Percentiles rank a stretch among this genome's conserved stretches.
These are phyloP conservation scores for Collybia mongolica DNA, from an alignment of 768 basidiomycete genomes.

Conservation along the genomic window DNA sequence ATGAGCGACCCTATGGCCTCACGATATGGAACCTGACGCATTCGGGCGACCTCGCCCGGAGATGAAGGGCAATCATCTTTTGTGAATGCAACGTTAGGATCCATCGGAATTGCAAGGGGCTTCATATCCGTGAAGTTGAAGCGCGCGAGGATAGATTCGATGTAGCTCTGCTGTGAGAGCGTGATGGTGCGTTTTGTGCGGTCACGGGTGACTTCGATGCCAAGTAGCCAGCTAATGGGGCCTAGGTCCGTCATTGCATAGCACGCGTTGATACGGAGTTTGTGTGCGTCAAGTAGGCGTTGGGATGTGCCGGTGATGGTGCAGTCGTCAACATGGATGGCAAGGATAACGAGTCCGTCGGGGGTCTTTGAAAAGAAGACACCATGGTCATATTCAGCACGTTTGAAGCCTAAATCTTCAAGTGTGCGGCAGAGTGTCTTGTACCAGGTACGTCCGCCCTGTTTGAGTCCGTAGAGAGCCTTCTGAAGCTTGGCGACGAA, in stretches of 20 bases:
- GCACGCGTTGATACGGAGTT: constrained; percentile 6
- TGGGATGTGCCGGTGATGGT: constrained; percentile 12
- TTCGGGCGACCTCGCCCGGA: constrained; percentile 13
- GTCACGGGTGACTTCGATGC: constrained; percentile 14
- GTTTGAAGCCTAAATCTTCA: constrained; percentile 13
- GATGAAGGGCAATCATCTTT: constrained; percentile 14
- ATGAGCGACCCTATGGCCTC: constrained; percentile 9
- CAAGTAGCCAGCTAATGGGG: constrained; percentile 19
- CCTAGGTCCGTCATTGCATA: constrained; percentile 24
- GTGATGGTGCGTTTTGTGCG: constrained; percentile 17
- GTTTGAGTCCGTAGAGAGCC: constrained; percentile 19
- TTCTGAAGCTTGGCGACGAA: not conserved
- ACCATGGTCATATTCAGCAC: constrained; percentile 18
- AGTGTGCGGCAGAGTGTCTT: constrained; percentile 8
- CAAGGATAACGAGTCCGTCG: constrained; percentile 11
- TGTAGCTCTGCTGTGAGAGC: constrained; percentile 10
- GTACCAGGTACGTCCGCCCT: constrained; percentile 17
- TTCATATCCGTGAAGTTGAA: constrained; percentile 11
- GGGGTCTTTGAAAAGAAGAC: constrained; percentile 9
- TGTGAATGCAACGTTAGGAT: constrained; percentile 16
- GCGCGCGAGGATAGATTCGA: constrained; percentile 11
- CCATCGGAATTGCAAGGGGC: constrained; percentile 16
- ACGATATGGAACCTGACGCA: constrained; percentile 13
- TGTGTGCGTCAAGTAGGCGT: constrained; percentile 9
- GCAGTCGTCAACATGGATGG: constrained; percentile 25